Conservation (phyloP, 2,329 filamentous ascomycete genomes). For the Colletotrichum trifolii region DNA sequence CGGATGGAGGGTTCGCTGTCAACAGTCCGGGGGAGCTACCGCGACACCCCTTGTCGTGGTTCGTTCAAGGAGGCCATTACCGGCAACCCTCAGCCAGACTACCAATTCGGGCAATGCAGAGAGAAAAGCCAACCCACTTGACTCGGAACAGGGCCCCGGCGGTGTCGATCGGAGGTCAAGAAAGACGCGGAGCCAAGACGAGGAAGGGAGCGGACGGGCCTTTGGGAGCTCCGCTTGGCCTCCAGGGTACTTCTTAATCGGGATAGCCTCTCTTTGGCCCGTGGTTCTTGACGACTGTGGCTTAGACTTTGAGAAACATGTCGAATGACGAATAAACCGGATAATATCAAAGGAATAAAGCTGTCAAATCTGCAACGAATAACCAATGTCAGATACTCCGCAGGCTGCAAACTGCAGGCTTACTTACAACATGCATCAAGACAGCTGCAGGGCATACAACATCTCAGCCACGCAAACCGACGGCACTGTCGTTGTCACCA, state of each 20-base stretch:
- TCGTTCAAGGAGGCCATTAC: neutral
- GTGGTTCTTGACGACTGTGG: neutral
- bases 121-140: constrained; percentile 4
- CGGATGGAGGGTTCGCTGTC: constrained; percentile 1
- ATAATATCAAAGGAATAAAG: neutral
- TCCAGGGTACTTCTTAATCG: constrained; percentile 9
- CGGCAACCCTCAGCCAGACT: constrained; percentile 13
- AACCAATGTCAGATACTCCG: constrained; percentile 1
- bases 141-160: constrained; percentile 26
- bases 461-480: neutral
- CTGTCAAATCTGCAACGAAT: neutral
- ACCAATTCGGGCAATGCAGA: constrained; percentile 21
- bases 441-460: neutral
- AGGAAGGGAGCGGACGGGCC: constrained; percentile 25
- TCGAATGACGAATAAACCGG: constrained; percentile 1
- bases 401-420: constrained; percentile 18
- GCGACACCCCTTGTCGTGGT: constrained; percentile 6
- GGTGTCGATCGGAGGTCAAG: constrained; percentile 10
- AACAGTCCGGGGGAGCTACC: neutral
- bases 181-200: neutral
- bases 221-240: neutral
- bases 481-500: neutral
- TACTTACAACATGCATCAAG: neutral
- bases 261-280: neutral
- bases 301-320: neutral